These are phyloP conservation scores for Peronosclerospora sorghi DNA, from an alignment of 352 stramenopile genomes.

Conservation along the genomic window DNA sequence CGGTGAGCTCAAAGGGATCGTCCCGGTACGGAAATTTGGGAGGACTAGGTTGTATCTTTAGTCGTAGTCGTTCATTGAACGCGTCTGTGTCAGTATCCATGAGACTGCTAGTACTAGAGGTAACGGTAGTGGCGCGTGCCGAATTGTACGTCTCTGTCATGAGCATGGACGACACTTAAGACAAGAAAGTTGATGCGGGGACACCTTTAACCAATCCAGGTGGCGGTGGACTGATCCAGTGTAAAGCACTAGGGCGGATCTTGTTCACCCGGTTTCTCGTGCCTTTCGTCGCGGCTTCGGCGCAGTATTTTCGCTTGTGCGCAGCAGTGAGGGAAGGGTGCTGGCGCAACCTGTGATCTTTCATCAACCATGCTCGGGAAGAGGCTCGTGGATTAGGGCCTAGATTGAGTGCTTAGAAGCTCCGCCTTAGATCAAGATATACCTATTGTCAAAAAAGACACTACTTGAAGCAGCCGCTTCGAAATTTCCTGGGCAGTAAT, in stretches of 20 bases:
- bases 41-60: constrained; percentile 80
- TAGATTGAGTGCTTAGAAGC: not conserved
- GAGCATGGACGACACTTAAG: constrained; percentile 26
- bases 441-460: constrained; percentile 13
- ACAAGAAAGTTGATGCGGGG: not conserved
- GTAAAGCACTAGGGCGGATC: constrained; percentile 11
- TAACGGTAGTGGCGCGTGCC: constrained; percentile 14
- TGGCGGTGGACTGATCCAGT: not conserved
- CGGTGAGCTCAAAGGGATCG: constrained; percentile 77
- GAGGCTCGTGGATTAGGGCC: not conserved
- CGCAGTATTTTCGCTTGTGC: constrained; percentile 25
- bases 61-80: constrained; percentile 48
- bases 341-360: not conserved
- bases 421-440: not conserved
- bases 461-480: constrained; percentile 3
- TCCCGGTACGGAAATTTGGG: constrained; percentile 81
- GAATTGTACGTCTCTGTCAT: constrained; percentile 53
- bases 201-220: constrained; percentile 2
- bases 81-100: constrained; percentile 41
- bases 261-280: constrained; percentile 24
- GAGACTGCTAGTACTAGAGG: constrained; percentile 6
- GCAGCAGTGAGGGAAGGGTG: constrained; percentile 15
- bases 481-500: constrained; percentile 8
- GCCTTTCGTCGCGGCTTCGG: constrained; percentile 26
- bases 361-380: constrained; percentile 2